These are phyloP conservation scores for Fusarium illudens DNA, from an alignment of 2,329 filamentous ascomycete species.

Conservation along the genomic window DNA sequence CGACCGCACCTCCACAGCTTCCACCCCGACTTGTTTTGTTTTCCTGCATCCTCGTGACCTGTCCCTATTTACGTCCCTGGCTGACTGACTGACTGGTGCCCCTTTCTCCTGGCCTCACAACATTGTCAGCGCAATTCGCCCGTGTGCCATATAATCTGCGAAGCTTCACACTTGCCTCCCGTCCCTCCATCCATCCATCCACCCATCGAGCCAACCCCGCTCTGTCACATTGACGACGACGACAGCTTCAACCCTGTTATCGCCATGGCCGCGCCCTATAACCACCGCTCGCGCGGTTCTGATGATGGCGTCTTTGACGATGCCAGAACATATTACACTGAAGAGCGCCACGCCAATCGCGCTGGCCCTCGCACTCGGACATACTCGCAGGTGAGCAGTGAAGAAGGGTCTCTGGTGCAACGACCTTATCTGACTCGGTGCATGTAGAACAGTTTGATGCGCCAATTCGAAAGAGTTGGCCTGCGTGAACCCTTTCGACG, in stretches of 20 bases:
- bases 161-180: neutral
- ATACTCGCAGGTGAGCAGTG: constrained; percentile 60
- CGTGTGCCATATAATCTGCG: constrained; percentile 9
- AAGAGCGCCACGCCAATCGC: constrained; percentile 62
- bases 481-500: constrained; percentile 64
- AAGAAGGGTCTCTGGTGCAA: neutral
- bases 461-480: constrained; percentile 62
- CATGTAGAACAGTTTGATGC: constrained; percentile 60
- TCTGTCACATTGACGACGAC: constrained; percentile 5
- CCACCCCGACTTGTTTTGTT: constrained; percentile 27
- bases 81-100: constrained; percentile 10
- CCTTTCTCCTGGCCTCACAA: constrained; percentile 11
- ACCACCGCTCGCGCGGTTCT: constrained; percentile 48
- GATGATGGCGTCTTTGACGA: constrained; percentile 63
- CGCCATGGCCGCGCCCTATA: constrained; percentile 42
- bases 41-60: constrained; percentile 27
- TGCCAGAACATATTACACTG: constrained; percentile 67
- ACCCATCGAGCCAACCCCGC: constrained; percentile 4
- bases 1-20: constrained; percentile 3
- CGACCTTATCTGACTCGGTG: constrained; percentile 40
- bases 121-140: constrained; percentile 20
- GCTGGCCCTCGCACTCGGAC: constrained; percentile 63
- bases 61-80: constrained; percentile 22
- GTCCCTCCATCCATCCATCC: constrained; percentile 5
- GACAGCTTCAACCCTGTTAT: constrained; percentile 7